These are phyloP conservation scores for Leccinum fuscescens DNA, from an alignment of 1,284 basidiomycete species.

Conservation along the genomic window DNA sequence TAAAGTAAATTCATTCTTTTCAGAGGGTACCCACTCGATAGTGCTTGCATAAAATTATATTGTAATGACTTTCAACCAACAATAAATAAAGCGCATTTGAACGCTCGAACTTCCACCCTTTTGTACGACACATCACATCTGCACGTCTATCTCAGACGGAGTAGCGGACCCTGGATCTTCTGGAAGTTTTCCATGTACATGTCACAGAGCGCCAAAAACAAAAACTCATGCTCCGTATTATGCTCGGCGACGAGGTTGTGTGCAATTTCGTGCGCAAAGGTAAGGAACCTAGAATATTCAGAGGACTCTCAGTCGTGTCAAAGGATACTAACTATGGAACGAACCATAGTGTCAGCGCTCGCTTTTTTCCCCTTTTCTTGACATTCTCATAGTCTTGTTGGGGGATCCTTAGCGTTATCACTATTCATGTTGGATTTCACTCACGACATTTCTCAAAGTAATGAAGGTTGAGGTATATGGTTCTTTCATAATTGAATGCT, in stretches of 20 bases:
- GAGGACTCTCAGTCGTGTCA: neutral
- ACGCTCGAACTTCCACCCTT: neutral
- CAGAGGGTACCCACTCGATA: too few relatives aligned
- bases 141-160: neutral
- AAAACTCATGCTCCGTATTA: neutral
- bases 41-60: neutral
- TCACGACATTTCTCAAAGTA: slow-evolving; percentile 79
- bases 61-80: neutral
- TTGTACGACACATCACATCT: neutral
- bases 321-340: slow-evolving; percentile 8
- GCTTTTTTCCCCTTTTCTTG: slow-evolving; percentile 44
- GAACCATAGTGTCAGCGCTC: slow-evolving; percentile 80
- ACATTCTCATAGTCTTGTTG: slow-evolving; percentile 59
- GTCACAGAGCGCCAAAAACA: neutral
- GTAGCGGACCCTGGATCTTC: neutral
- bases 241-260: neutral
- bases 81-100: neutral
- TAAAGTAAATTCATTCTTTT: too few relatives aligned
- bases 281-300: neutral
- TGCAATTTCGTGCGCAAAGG: neutral
- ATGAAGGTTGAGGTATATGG: slow-evolving; percentile 86
- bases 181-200: neutral
- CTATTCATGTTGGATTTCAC: slow-evolving; percentile 21
- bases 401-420: slow-evolving; percentile 15
- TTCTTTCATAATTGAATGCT: slow-evolving; percentile 90